A percentile compares a stretch with the other conserved stretches of the same genome.
Conservation (phyloP, 352 stramenopile species). For the Elongisporangium senticosum region DNA sequence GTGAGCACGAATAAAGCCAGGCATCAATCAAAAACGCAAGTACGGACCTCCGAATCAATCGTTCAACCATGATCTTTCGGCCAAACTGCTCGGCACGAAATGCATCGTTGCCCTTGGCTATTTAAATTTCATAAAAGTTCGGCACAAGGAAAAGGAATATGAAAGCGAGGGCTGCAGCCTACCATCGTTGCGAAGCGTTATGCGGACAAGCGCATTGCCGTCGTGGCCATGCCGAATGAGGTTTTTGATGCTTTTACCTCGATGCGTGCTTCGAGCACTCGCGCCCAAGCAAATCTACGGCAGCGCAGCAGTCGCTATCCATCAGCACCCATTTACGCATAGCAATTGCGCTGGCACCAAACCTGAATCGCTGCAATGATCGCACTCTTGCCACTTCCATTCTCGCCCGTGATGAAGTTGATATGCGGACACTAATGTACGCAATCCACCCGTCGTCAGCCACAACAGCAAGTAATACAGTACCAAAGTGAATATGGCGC, state of each 20-base stretch:
- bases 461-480: not conserved
- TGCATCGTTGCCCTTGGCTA: conserved; percentile 72
- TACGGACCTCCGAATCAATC: conserved; percentile 73
- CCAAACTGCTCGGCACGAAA: conserved; percentile 91
- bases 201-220: conserved; percentile 83
- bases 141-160: not conserved
- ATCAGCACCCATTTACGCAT: not conserved
- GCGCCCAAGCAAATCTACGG: conserved; percentile 95
- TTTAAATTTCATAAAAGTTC: not conserved
- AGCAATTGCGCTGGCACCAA: conserved; percentile 14
- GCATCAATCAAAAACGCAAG: not conserved
- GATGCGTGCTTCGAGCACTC: conserved; percentile 89
- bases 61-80: conserved; percentile 91
- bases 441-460: not conserved
- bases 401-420: conserved; percentile 90
- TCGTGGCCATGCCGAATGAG: conserved; percentile 92
- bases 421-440: conserved; percentile 47
- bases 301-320: conserved; percentile 48
- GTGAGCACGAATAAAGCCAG: not conserved
- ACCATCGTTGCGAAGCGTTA: conserved; percentile 91
- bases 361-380: conserved; percentile 97
- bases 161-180: not conserved
- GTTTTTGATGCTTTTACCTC: conserved; percentile 94
- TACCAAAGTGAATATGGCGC: no score
- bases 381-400: conserved; percentile 94